These are phyloP conservation scores for Tuber brumale DNA, from an alignment of 495 filamentous ascomycete species.

Conservation along the genomic window DNA sequence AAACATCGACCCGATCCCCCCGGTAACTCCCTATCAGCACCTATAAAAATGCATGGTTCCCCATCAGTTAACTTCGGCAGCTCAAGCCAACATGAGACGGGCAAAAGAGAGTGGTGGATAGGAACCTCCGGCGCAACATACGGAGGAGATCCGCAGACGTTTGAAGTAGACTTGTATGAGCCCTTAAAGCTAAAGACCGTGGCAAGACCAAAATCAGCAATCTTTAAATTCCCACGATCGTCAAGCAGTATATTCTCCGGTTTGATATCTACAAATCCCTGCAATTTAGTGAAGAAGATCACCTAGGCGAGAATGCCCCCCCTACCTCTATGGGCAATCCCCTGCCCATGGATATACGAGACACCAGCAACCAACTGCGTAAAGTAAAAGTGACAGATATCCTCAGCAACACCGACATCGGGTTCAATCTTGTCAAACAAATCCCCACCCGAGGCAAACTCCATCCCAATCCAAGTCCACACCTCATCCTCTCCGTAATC, in stretches of 20 bases:
- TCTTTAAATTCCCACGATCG: slow-evolving; percentile 77
- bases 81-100: not conserved
- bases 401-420: slow-evolving; percentile 82
- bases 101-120: slow-evolving; percentile 42
- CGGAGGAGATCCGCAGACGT: slow-evolving; percentile 91
- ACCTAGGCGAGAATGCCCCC: not conserved
- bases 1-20: slow-evolving; percentile 82
- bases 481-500: slow-evolving; percentile 72
- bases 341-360: slow-evolving; percentile 89
- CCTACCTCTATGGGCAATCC: slow-evolving; percentile 67
- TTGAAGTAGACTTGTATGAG: slow-evolving; percentile 66
- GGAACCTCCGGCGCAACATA: slow-evolving; percentile 97
- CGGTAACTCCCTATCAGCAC: slow-evolving; percentile 54
- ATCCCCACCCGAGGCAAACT: slow-evolving; percentile 90
- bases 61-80: not conserved
- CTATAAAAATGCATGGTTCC: slow-evolving; percentile 8
- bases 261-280: slow-evolving; percentile 59
- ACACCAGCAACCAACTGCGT: slow-evolving; percentile 83
- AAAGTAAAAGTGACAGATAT: slow-evolving; percentile 95
- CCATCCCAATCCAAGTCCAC: slow-evolving; percentile 99
- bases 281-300: not conserved
- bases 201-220: slow-evolving; percentile 94
- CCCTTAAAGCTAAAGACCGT: slow-evolving; percentile 88
- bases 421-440: slow-evolving; percentile 69
- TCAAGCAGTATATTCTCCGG: slow-evolving; percentile 85